Conservation (phyloP, 768 basidiomycete species). For the Neoboletus magnificus region DNA sequence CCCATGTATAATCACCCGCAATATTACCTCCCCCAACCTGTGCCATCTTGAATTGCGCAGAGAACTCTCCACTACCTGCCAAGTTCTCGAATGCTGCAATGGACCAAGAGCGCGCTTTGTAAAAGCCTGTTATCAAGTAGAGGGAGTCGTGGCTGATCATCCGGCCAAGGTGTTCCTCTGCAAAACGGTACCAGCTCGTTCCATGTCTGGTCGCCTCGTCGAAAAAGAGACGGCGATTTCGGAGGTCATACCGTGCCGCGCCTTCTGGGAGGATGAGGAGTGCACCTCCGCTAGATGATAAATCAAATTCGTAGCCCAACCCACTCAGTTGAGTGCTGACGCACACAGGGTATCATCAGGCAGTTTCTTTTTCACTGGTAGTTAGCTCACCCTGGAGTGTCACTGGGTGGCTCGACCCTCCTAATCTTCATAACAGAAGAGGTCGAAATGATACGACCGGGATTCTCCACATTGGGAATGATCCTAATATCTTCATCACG, state of each 20-base stretch:
- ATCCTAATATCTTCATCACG: neutral
- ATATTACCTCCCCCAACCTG: neutral
- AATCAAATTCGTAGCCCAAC: slow-evolving; percentile 5
- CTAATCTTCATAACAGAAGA: slow-evolving; percentile 1
- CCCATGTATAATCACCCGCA: slow-evolving; percentile 8
- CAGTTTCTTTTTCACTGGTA: neutral
- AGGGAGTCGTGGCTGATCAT: slow-evolving; percentile 16
- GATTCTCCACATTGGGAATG: neutral
- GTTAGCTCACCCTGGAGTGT: neutral
- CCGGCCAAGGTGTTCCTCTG: slow-evolving; percentile 7
- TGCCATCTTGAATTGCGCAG: slow-evolving; percentile 6
- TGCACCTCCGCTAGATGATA: slow-evolving; percentile 26
- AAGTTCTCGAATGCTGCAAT: slow-evolving; percentile 16
- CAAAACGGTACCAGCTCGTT: slow-evolving; percentile 27
- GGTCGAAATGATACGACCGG: slow-evolving; percentile 1
- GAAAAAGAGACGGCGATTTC: neutral
- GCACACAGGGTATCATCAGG: neutral
- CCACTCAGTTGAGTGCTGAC: neutral
- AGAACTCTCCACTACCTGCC: neutral
- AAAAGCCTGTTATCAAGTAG: slow-evolving; percentile 23
- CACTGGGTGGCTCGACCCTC: neutral
- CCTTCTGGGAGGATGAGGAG: slow-evolving; percentile 34
- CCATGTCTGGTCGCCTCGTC: slow-evolving; percentile 18
- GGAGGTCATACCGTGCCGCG: slow-evolving; percentile 1
- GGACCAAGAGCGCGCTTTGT: slow-evolving; percentile 24